Evolutionary conservation across 495 filamentous ascomycete species (phyloP).

Genomic region (Aspergillus bridgeri): DNA sequence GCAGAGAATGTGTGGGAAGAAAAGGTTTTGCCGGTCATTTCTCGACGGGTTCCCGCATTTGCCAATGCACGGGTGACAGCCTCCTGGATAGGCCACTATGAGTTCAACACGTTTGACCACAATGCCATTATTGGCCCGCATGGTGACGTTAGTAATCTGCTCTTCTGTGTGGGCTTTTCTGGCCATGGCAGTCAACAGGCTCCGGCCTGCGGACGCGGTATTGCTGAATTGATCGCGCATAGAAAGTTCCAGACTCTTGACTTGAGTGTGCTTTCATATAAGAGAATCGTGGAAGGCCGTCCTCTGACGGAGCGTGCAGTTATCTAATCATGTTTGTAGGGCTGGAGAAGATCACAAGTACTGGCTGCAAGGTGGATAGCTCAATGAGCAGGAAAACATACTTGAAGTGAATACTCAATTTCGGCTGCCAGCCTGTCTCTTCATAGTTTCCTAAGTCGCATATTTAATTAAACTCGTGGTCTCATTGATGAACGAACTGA

Average conservation of each 20-base stretch:
- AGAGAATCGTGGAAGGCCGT: not conserved
- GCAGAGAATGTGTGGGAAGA: slow-evolving; percentile 5
- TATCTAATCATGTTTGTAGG: slow-evolving; percentile 2
- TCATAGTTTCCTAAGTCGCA: too few species aligned
- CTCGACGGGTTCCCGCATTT: slow-evolving; percentile 2
- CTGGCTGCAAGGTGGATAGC: too few species aligned
- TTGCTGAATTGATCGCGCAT: slow-evolving; percentile 6
- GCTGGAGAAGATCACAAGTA: too few species aligned
- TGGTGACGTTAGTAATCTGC: not conserved
- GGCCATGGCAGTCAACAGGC: slow-evolving; percentile 9
- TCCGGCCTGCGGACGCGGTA: slow-evolving; percentile 3
- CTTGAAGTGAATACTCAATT: too few species aligned
- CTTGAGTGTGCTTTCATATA: slow-evolving; percentile 2
- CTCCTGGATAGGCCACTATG: slow-evolving; percentile 8
- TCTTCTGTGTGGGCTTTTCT: slow-evolving; percentile 8
- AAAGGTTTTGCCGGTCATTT: slow-evolving; percentile 3
- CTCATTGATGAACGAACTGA: too few species aligned
- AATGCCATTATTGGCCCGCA: slow-evolving; percentile 5
- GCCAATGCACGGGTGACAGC: not conserved
- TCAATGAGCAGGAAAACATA: too few species aligned
- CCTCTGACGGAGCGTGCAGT: slow-evolving; percentile 6
- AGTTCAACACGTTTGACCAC: slow-evolving; percentile 10
- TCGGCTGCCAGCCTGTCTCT: too few species aligned
- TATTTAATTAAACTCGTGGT: too few species aligned
- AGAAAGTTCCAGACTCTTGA: slow-evolving; percentile 1